Conservation (phyloP, 1,139 yeast genomes). For the Pneumocystis wakefieldiae region DNA sequence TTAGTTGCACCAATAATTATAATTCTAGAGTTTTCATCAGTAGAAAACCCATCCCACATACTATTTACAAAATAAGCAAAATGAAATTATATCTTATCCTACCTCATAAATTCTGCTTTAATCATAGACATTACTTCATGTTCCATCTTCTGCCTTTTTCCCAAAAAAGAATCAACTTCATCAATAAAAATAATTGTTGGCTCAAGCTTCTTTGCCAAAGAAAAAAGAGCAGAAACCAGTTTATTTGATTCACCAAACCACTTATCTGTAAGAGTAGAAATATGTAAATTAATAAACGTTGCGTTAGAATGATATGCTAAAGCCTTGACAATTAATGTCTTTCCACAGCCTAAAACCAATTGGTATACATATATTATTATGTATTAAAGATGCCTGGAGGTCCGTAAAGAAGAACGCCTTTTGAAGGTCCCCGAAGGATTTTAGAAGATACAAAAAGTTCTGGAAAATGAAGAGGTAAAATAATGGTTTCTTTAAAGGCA, state of each 20-base stretch:
- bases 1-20: constrained; percentile 92
- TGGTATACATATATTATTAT: neutral
- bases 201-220: constrained; percentile 75
- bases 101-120: constrained; percentile 82
- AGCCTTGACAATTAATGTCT: constrained; percentile 94
- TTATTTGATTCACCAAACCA: constrained; percentile 97
- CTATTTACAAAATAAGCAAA: constrained; percentile 25
- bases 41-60: constrained; percentile 74
- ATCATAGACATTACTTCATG: constrained; percentile 93
- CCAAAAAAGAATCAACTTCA: constrained; percentile 84
- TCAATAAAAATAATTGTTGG: constrained; percentile 94
- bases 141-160: constrained; percentile 61
- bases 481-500: constrained; percentile 73
- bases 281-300: constrained; percentile 74
- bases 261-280: constrained; percentile 93
- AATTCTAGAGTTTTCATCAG: constrained; percentile 46
- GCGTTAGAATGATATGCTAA: constrained; percentile 88
- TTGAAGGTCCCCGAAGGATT: constrained; percentile 68
- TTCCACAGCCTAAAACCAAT: constrained; percentile 61
- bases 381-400: constrained; percentile 40
- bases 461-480: constrained; percentile 56
- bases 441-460: constrained; percentile 34
- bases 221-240: constrained; percentile 82
- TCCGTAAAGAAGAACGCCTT: constrained; percentile 83
- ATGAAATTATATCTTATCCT: neutral